Evolutionary conservation across 1,284 basidiomycete genomes (phyloP).

Genomic region (Ceratorhiza oryzae-sativae): DNA sequence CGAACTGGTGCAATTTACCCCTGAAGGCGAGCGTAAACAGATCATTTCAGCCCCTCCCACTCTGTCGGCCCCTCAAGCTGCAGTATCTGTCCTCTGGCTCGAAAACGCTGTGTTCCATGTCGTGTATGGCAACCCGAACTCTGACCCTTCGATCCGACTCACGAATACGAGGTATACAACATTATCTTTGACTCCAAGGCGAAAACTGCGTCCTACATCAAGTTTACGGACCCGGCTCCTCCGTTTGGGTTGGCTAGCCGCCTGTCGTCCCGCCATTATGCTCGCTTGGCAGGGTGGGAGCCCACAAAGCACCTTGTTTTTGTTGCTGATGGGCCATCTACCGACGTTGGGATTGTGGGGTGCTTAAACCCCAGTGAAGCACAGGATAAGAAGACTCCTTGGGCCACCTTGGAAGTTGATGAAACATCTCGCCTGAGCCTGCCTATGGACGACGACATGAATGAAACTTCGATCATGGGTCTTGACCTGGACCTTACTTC

Average conservation of each 20-base stretch:
- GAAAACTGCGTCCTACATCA: conserved; percentile 58
- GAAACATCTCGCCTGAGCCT: conserved; percentile 72
- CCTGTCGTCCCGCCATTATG: conserved; percentile 62
- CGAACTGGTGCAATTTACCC: conserved; percentile 72
- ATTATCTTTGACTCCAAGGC: conserved; percentile 67
- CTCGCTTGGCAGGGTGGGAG: conserved; percentile 71
- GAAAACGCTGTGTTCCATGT: conserved; percentile 75
- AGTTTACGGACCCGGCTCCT: conserved; percentile 61
- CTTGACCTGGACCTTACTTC: conserved; percentile 75
- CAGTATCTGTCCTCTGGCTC: conserved; percentile 66
- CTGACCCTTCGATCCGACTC: conserved; percentile 52
- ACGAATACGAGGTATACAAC: conserved; percentile 66
- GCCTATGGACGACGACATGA: conserved; percentile 71
- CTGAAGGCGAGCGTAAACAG: conserved; percentile 65
- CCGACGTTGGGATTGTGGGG: conserved; percentile 76
- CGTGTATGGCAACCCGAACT: conserved; percentile 60
- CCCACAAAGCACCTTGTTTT: conserved; percentile 67
- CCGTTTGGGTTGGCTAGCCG: conserved; percentile 59
- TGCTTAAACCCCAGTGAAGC: conserved; percentile 53
- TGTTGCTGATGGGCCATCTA: conserved; percentile 74
- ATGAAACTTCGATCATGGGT: conserved; percentile 75
- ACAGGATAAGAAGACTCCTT: conserved; percentile 49
- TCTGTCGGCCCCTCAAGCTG: conserved; percentile 58
- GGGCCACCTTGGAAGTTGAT: conserved; percentile 77
- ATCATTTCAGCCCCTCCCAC: conserved; percentile 61